phyloP scores from a whole-genome alignment of 1,284 basidiomycete genomes.

The Pyrrhoderma noxium region DNA sequence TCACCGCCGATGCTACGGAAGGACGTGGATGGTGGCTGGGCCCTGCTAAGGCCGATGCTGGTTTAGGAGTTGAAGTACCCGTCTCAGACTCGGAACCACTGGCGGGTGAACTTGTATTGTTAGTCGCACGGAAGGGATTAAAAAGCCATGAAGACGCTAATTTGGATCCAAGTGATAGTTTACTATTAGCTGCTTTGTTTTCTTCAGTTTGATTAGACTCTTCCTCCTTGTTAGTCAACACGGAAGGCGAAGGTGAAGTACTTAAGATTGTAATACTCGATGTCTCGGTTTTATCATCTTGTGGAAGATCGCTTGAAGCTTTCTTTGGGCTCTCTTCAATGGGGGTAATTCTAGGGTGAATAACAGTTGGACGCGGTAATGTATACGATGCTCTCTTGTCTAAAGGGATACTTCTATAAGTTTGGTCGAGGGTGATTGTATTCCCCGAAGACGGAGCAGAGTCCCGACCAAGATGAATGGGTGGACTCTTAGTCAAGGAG shows the following conservation, averaged over 20 bases:
- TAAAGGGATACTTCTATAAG: constrained; percentile 27
- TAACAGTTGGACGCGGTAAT: constrained; percentile 37
- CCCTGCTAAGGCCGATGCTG: background rate
- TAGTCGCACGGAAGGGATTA: constrained; percentile 51
- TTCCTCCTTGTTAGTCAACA: constrained; percentile 32
- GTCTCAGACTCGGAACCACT: constrained; percentile 2
- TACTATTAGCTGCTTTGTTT: constrained; percentile 14
- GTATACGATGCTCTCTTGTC: constrained; percentile 34
- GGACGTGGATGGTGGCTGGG: constrained; percentile 14
- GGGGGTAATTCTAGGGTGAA: constrained; percentile 42
- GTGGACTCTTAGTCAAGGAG: constrained; percentile 31
- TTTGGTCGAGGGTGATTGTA: constrained; percentile 23
- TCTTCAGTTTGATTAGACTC: constrained; percentile 3
- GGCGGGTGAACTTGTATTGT: background rate
- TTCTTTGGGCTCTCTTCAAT: constrained; percentile 63
- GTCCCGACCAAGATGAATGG: constrained; percentile 14
- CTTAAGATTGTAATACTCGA: constrained; percentile 31
- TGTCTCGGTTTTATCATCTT: constrained; percentile 21
- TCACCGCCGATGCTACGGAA: constrained; percentile 24
- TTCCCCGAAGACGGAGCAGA: constrained; percentile 15
- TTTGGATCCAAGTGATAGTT: constrained; percentile 40
- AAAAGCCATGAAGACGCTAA: constrained; percentile 69
- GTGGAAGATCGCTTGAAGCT: constrained; percentile 42
- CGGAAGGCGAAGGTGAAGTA: constrained; percentile 64
- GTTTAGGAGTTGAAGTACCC: constrained; percentile 18